A percentile compares a stretch with the other conserved stretches of the same genome.
Evolutionary conservation across 495 filamentous ascomycete genomes (phyloP).

Genomic region (Podospora pseudoanserina): DNA sequence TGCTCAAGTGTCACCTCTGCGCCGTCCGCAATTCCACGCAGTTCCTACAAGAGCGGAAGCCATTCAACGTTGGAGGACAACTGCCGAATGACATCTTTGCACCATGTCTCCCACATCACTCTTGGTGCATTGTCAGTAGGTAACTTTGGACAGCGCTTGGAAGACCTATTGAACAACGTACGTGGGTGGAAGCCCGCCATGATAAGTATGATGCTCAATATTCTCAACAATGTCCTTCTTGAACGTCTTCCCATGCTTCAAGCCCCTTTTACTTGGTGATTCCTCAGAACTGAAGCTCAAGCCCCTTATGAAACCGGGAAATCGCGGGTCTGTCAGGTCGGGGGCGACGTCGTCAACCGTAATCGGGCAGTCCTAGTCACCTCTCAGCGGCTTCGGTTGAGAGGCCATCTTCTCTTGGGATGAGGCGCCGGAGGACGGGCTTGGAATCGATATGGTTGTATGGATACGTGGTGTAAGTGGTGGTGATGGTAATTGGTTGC

Average conservation of each 20-base stretch:
- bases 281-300: not conserved
- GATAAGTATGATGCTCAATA: not conserved
- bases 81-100: not conserved
- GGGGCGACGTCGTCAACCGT: not conserved
- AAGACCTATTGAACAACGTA: not conserved
- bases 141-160: not conserved
- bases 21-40: not conserved
- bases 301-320: not conserved
- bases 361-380: not conserved
- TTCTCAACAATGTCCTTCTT: not conserved
- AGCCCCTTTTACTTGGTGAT: not conserved
- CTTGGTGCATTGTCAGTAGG: not conserved
- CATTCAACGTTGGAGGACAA: not conserved
- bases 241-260: not conserved
- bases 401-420: not conserved
- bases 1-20: not conserved
- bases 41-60: not conserved
- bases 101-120: not conserved
- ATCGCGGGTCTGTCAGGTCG: not conserved
- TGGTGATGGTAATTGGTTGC: not conserved
- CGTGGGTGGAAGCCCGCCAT: not conserved
- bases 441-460: not conserved
- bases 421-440: no score
- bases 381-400: not conserved
- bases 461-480: not conserved